These are phyloP conservation scores for Lactifluus rugatus DNA, from an alignment of 768 basidiomycete species.

Conservation along the genomic window DNA sequence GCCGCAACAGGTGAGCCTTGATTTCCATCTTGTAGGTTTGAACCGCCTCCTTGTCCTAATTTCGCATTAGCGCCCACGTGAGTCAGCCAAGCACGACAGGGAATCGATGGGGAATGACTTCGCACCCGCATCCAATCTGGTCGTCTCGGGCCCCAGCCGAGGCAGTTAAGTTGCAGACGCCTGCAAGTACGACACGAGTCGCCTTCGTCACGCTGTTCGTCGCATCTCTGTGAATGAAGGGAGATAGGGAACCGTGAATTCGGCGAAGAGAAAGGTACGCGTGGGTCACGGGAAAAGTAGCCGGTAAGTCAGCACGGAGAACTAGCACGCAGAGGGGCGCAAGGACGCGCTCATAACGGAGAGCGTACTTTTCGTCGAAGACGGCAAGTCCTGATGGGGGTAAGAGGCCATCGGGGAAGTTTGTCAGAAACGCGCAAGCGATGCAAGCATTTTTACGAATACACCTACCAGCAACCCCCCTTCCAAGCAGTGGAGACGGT, in stretches of 20 bases:
- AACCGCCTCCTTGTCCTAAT: conserved; percentile 72
- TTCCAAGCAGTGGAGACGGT: conserved; percentile 16
- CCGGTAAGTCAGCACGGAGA: conserved; percentile 14
- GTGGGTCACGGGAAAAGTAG: conserved; percentile 8
- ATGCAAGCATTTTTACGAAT: neutral
- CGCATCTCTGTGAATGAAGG: conserved; percentile 60
- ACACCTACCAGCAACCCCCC: conserved; percentile 19
- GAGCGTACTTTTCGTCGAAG: conserved; percentile 64
- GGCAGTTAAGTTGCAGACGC: conserved; percentile 69
- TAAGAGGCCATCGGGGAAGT: neutral
- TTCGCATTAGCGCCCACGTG: conserved; percentile 19
- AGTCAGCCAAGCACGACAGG: conserved; percentile 12
- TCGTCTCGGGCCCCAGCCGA: conserved; percentile 76
- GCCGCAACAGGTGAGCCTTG: conserved; percentile 67
- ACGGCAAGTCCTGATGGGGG: conserved; percentile 62
- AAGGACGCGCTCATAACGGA: conserved; percentile 2
- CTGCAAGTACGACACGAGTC: conserved; percentile 76
- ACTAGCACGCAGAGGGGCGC: neutral
- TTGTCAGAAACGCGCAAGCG: neutral
- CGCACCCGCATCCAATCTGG: conserved; percentile 86
- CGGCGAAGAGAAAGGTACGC: conserved; percentile 25
- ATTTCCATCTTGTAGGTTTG: conserved; percentile 78
- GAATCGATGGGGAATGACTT: neutral
- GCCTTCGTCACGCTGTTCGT: conserved; percentile 65
- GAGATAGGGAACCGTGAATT: neutral